Conservation (phyloP, 83 land plant species). For the Diphasiastrum complanatum region DNA sequence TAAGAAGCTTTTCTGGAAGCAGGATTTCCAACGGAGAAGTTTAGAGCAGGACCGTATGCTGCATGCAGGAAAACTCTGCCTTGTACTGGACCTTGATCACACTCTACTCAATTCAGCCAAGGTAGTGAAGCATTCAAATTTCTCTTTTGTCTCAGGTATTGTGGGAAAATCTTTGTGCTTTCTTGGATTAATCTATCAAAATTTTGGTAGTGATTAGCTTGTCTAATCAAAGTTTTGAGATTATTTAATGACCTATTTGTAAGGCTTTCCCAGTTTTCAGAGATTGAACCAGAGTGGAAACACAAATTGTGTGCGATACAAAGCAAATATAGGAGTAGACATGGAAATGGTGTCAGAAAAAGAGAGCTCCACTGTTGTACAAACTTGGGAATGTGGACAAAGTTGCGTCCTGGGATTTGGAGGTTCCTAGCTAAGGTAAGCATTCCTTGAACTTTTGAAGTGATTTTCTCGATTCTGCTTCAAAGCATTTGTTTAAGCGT, state of each 20-base stretch:
- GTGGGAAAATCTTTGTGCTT: background rate
- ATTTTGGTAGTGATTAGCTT: background rate
- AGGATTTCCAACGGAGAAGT: constrained; percentile 78
- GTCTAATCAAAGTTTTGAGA: too few relatives aligned
- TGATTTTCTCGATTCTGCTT: background rate
- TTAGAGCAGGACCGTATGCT: constrained; percentile 93
- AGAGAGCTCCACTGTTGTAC: constrained; percentile 5
- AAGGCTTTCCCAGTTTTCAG: constrained; percentile 9
- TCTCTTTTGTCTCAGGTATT: too few relatives aligned
- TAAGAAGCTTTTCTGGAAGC: too few relatives aligned
- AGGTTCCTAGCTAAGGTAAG: constrained; percentile 8
- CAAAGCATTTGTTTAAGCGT: too few relatives aligned
- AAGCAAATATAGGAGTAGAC: background rate
- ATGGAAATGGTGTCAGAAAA: background rate
- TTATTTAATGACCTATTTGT: background rate
- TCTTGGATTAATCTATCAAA: background rate
- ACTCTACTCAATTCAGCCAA: constrained; percentile 98
- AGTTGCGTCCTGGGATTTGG: constrained; percentile 9
- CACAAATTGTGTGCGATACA: background rate
- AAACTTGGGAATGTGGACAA: constrained; percentile 11
- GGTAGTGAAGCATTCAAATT: constrained; percentile 29
- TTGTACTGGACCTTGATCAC: constrained; percentile 96
- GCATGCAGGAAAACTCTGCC: constrained; percentile 70
- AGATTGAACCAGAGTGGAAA: constrained; percentile 11
- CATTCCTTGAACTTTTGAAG: background rate